Conservation (phyloP, 768 basidiomycete genomes). For the Lentinula raphanica region DNA sequence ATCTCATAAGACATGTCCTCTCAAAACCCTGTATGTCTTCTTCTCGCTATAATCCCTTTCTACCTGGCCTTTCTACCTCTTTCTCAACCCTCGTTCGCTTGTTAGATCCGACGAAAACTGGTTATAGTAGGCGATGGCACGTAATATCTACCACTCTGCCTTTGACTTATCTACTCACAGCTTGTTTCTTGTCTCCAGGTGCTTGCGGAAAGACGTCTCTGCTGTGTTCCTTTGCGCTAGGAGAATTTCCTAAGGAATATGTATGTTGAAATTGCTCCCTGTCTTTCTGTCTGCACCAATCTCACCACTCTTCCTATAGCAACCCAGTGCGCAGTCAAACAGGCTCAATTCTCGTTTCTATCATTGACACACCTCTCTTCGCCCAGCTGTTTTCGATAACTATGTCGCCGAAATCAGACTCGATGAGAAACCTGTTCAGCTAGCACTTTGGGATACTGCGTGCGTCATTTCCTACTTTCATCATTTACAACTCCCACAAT, state of each 20-base stretch:
- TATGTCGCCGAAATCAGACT: constrained; percentile 98
- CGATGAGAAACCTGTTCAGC: constrained; percentile 95
- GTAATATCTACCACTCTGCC: constrained; percentile 23
- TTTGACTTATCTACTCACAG: constrained; percentile 4
- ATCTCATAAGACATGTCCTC: constrained; percentile 25
- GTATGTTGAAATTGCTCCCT: constrained; percentile 47
- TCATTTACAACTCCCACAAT: not conserved
- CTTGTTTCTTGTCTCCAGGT: constrained; percentile 40
- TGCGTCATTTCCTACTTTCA: constrained; percentile 38
- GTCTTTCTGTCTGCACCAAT: constrained; percentile 9
- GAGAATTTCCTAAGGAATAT: constrained; percentile 95
- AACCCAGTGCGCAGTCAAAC: constrained; percentile 45
- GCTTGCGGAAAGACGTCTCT: constrained; percentile 96
- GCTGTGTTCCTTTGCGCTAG: constrained; percentile 86
- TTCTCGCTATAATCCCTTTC: constrained; percentile 1
- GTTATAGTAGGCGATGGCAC: constrained; percentile 96
- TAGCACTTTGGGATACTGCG: constrained; percentile 99
- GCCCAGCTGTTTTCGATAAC: constrained; percentile 91
- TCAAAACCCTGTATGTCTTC: constrained; percentile 52
- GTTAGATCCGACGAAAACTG: constrained; percentile 86
- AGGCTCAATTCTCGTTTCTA: constrained; percentile 11
- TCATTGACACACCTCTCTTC: constrained; percentile 12
- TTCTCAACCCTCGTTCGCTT: not conserved
- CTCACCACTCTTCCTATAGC: constrained; percentile 27
- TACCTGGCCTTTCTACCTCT: constrained; percentile 1